Base-by-base conservation (phyloP, 495 filamentous ascomycete genomes). In the Peziza echinospora region DNA sequence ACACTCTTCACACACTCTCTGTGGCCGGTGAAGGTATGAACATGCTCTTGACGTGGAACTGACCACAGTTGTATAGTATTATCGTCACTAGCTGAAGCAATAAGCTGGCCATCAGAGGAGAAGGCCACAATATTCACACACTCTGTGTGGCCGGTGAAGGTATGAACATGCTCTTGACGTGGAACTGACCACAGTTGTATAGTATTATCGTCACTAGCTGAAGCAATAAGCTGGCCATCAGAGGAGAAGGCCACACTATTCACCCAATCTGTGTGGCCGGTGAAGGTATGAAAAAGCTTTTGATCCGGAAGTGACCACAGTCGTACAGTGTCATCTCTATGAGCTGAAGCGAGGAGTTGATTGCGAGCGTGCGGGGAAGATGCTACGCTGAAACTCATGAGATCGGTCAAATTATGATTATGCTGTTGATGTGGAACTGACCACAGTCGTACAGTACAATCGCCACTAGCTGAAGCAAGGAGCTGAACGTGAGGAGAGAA, bases 361-460 rank as follows among this genome's bases (percentile, higher is more conserved):
- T 26, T 47, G n/a, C n/a, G n/a, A n/a, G n/a, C n/a, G n/a, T n/a
- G n/a, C n/a, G n/a, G n/a, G n/a, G n/a, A n/a, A n/a, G n/a, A n/a
- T n/a, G n/a, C n/a, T n/a, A n/a, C n/a, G n/a, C n/a, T n/a, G n/a
- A n/a, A n/a, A n/a, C n/a, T n/a, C n/a, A n/a, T 26, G 30, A 44
- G 40, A 26, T 41, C 26, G 8, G 5, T 24, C 23, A 59, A 47
- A 28, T 7, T 42, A 37, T 21, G 17, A 24, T 47, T 34, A 11
- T 41, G 54, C 22, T 19, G 6, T 40, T 55, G 57, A 6, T 52
- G 58, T 13, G 49, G 49, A 17, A 47, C 43, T 49, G 62, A 55
- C 65, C 64, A 67, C 51, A 65, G 47, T 51, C 60, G 53, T 23
- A 62, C 46, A 16, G 63, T 65, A 0, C 51, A 51, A 39, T 67